Evolutionary conservation across 108 stramenopile genomes (phyloP), one percentile per base, ranked within the genome.

Genomic region (Seminavis robusta): DNA sequence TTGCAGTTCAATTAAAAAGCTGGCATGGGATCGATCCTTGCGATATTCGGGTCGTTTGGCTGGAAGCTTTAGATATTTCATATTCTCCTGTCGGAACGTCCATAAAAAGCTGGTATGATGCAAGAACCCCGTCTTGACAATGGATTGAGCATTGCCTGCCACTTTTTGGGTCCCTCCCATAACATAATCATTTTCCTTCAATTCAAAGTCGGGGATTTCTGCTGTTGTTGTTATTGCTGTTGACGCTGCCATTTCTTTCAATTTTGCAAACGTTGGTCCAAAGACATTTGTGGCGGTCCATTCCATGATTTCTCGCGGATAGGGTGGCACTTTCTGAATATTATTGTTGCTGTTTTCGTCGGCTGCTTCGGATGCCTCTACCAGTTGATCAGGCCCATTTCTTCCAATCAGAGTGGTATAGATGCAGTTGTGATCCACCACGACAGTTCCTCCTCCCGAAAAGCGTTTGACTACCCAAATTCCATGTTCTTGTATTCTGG

Each of bases 41-140:
- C 97, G 79, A 59, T 98, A 98, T 6, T 77, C 83, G 0, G 97
- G 97, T 33, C 90, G 69, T 56, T 94, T 98, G 34, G 63, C 47
- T 1, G 97, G 97, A 1, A 96, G 49, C n/a, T 58, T 76, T 20
- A 96, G 60, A 38, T 90, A 92, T 33, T 61, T 47, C 95, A 95
- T 96, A 33, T 90, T 76, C 0, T 34, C 40, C 4, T 68, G 45
- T 19, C 80, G 71, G 52, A 77, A 94, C 51, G 94, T 92, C 90
- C 92, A 96, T 1, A 98, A 59, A 58, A 98, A 95, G 54, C 82
- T 84, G 4, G 97, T 98, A 59, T 98, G 97, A 56, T 98, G 97
- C 6, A 96, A 59, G 78, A 82, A 98, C 6, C 94, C 93, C 11
- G 52, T 72, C 51, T 71, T 84, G 15, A 76, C 70, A 47, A 98